Evolutionary conservation across 208 protist genomes (phyloP).

Genomic region (Leishmania lainsoni): DNA sequence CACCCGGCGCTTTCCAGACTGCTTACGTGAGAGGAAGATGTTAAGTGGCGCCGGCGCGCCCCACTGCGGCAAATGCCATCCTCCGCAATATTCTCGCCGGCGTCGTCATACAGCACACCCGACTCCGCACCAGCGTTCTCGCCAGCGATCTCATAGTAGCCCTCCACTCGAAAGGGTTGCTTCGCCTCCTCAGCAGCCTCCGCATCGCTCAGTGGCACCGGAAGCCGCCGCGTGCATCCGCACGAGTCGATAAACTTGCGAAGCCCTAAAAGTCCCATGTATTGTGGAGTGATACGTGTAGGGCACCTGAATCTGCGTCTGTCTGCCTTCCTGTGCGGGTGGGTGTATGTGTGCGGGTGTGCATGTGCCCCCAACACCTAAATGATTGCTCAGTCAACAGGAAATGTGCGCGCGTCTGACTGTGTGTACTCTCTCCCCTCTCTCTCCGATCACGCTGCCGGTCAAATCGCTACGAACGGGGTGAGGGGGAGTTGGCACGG

Average conservation of each 20-base stretch:
- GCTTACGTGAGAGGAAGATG: conserved; percentile 22
- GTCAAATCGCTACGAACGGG: neutral
- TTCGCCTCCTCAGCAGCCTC: conserved; percentile 37
- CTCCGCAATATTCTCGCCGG: neutral
- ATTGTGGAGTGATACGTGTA: neutral
- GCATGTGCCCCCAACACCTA: neutral
- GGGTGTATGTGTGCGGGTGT: neutral
- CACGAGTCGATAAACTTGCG: conserved; percentile 83
- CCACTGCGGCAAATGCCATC: neutral
- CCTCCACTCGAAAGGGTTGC: conserved; percentile 25
- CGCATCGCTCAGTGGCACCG: conserved; percentile 50
- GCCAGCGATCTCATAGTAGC: neutral
- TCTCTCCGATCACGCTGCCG: neutral
- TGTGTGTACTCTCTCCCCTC: neutral
- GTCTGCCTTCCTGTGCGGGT: neutral
- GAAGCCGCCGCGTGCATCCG: conserved; percentile 72
- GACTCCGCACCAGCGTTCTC: neutral
- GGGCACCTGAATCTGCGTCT: neutral
- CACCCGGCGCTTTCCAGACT: neutral
- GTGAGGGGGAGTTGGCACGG: neutral
- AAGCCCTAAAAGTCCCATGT: conserved; percentile 81
- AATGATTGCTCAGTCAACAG: neutral
- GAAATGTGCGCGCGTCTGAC: neutral
- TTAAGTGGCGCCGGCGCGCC: conserved; percentile 7
- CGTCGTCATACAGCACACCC: neutral